Evolutionary conservation across 2,329 filamentous ascomycete species (phyloP).

Genomic region (Colletotrichum coccodes): DNA sequence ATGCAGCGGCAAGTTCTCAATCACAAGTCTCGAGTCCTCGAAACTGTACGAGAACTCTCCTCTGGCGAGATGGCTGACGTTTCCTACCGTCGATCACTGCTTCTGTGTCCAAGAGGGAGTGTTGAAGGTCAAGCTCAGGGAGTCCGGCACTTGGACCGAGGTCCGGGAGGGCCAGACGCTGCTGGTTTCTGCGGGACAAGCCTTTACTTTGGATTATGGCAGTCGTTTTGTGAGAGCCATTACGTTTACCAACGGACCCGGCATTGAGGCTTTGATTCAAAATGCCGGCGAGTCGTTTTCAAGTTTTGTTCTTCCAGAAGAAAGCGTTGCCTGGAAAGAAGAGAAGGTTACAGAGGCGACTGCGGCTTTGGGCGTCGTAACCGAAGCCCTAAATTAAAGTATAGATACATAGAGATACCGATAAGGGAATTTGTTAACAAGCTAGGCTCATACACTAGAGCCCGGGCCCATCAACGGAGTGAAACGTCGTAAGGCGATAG

Average conservation of each 20-base stretch:
- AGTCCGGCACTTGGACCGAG: slow-evolving; percentile 39
- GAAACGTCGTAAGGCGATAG: no score
- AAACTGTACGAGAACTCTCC: slow-evolving; percentile 47
- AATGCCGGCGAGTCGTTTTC: slow-evolving; percentile 45
- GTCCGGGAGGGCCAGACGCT: slow-evolving; percentile 59
- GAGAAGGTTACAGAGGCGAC: not conserved
- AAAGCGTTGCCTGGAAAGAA: slow-evolving; percentile 13
- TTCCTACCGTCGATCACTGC: slow-evolving; percentile 61
- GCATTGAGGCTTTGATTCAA: slow-evolving; percentile 57
- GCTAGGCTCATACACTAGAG: no score
- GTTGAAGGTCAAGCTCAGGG: slow-evolving; percentile 51
- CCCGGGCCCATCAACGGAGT: no score
- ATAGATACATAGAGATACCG: no score
- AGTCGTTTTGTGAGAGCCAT: slow-evolving; percentile 58
- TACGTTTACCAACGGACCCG: slow-evolving; percentile 59
- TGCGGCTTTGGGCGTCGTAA: not conserved
- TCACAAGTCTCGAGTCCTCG: slow-evolving; percentile 61
- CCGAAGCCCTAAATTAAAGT: no score
- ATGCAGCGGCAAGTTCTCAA: slow-evolving; percentile 59
- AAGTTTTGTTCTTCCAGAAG: slow-evolving; percentile 51
- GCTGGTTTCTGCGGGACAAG: slow-evolving; percentile 56
- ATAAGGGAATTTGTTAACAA: no score
- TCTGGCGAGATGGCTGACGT: slow-evolving; percentile 51
- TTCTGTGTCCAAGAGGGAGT: slow-evolving; percentile 59
- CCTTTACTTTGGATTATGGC: slow-evolving; percentile 54